Evolutionary conservation across 192 early-diverging fungal species (phyloP), one percentile per base, ranked within the genome.

Genomic region (Entophlyctis luteolus): DNA sequence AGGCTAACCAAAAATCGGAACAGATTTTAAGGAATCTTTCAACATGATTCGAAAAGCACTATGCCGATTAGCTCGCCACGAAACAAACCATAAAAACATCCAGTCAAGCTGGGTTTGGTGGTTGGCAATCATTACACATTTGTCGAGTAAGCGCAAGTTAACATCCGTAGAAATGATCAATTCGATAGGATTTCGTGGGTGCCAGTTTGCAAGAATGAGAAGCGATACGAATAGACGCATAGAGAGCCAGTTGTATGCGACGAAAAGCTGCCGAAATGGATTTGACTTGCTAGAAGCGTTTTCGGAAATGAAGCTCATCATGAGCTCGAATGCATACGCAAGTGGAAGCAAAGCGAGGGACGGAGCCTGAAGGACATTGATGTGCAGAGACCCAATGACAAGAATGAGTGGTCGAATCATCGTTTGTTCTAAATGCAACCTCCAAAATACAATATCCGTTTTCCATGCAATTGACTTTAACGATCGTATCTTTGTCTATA

Each of bases 31-130:
- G 46, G 84, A 85, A 35, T 86, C 79, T 71, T 94, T 94, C 29
- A 98, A 81, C 42, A 95, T 90, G 54, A 98, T 96, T 75, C 95
- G 94, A 42, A 98, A 59, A 55, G 76, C 80, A 8, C 90, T 92
- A 72, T 93, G 88, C 48, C 83, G 88, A 10, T 79, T 77, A n/a
- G 81, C 77, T 27, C 35, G 50, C 34, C 32, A 52, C 2, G 63
- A 22, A 2, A 48, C 63, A 4, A 66, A 8, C 63, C 63, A 66
- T 4, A 66, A 52, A 28, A 38, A 66, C 63, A 66, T 55, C 63
- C 63, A 66, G 27, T 66, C 63, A 1, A 66, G 27, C 63, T 37
- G 52, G 0, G 63, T 66, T 62, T 83, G 78, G 54, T 83, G 79
- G 66, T 80, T 80, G n/a, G 78, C 67, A 56, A 81, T 81, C 0